Evolutionary conservation across 345 rosid genomes (phyloP).

Genomic region (Camelina laxa): DNA sequence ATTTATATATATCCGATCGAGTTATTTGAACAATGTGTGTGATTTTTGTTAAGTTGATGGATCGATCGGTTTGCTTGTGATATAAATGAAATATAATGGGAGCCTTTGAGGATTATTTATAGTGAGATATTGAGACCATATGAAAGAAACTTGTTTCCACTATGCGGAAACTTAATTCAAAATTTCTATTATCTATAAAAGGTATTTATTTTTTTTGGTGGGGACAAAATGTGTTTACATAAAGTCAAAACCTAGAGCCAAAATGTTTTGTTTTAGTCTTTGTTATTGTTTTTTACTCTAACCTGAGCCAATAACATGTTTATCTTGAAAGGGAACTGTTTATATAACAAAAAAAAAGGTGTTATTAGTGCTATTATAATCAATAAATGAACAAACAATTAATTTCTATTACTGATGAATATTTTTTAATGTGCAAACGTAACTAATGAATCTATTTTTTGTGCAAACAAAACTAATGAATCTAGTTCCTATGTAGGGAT

Average conservation of each 20-base stretch:
- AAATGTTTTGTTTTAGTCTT: not conserved
- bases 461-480: too few species aligned
- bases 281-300: not conserved
- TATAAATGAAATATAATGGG: not conserved
- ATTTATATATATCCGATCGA: not conserved
- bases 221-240: constrained; percentile 17
- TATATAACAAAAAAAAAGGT: too few species aligned
- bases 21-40: constrained; percentile 12
- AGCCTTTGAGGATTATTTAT: constrained; percentile 24
- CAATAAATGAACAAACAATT: not conserved
- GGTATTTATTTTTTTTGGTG: constrained; percentile 17
- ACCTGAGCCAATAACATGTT: not conserved
- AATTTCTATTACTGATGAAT: not conserved
- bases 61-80: constrained; percentile 14
- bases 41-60: constrained; percentile 10
- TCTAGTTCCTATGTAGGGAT: too few species aligned
- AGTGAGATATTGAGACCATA: not conserved
- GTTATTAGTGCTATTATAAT: too few species aligned
- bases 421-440: too few species aligned
- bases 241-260: constrained; percentile 16
- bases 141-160: constrained; percentile 14
- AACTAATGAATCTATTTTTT: too few species aligned
- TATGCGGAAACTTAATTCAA: constrained; percentile 10
- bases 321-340: not conserved
- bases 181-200: constrained; percentile 19